Evolutionary conservation across 306 rosid genomes (phyloP).

Genomic region (Trifolium fragiferum): DNA sequence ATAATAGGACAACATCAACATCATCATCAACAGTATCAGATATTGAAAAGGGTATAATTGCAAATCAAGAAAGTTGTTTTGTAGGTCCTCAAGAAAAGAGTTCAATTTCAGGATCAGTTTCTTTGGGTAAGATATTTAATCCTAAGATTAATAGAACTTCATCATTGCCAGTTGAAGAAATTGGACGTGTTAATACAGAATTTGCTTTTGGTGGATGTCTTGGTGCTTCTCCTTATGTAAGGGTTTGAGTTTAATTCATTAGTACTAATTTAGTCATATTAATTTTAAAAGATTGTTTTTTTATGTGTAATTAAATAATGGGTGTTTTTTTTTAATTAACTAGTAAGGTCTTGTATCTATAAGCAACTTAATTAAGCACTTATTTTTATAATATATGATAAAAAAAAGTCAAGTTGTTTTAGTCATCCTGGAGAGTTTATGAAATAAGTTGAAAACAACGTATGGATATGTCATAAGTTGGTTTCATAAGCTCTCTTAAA

Average conservation of each 20-base stretch:
- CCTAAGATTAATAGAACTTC: conserved; percentile 81
- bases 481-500: not conserved
- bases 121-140: conserved; percentile 71
- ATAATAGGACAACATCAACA: conserved; percentile 46
- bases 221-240: conserved; percentile 65
- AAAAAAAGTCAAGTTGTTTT: too few species aligned
- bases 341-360: not conserved
- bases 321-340: not conserved
- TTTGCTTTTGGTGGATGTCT: conserved; percentile 61
- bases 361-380: not conserved
- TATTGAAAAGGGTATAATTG: conserved; percentile 57
- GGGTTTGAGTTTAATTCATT: conserved; percentile 36
- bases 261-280: not conserved
- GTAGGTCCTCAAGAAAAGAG: conserved; percentile 62
- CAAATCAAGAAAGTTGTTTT: conserved; percentile 57
- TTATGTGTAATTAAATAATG: not conserved
- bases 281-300: not conserved
- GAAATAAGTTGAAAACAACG: not conserved
- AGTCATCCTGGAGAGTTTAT: not conserved
- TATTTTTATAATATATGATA: not conserved
- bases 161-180: conserved; percentile 85
- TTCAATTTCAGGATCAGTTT: conserved; percentile 72
- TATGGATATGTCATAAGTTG: not conserved
- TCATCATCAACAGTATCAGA: conserved; percentile 40
- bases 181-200: conserved; percentile 58